A percentile compares a stretch with the other conserved stretches of the same genome.
Evolutionary conservation across 768 basidiomycete genomes (phyloP).

Genomic region (Gelatoporia subvermispora): DNA sequence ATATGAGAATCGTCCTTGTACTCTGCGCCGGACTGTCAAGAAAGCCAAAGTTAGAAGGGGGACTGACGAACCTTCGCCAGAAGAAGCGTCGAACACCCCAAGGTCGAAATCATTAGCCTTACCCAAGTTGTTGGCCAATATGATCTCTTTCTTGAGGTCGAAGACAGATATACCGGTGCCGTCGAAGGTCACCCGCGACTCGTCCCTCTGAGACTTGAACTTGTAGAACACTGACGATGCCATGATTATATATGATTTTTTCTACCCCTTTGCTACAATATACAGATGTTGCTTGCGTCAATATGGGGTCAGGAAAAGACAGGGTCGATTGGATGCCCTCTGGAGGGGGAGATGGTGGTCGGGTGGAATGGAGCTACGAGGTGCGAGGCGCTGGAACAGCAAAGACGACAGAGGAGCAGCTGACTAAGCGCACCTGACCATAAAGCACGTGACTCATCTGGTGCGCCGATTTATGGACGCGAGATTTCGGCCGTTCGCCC

Average conservation of each 20-base stretch:
- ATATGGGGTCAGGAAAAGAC: neutral
- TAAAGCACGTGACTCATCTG: neutral
- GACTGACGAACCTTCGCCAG: conserved; percentile 72
- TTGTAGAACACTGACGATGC: conserved; percentile 97
- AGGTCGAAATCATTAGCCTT: conserved; percentile 98
- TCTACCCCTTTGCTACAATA: conserved; percentile 18
- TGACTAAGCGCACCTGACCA: neutral
- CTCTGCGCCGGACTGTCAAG: conserved; percentile 42
- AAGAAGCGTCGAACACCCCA: conserved; percentile 74
- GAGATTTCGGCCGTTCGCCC: no score
- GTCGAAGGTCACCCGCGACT: conserved; percentile 94
- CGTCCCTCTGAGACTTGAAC: conserved; percentile 93
- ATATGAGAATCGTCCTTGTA: conserved; percentile 88
- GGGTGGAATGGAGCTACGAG: neutral
- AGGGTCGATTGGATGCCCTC: neutral
- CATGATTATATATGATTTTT: conserved; percentile 36
- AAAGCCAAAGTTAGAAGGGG: neutral
- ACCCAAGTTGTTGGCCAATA: conserved; percentile 91
- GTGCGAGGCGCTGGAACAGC: neutral
- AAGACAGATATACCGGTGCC: conserved; percentile 99
- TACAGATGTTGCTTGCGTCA: conserved; percentile 5
- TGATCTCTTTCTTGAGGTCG: conserved; percentile 98
- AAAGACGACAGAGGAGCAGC: neutral
- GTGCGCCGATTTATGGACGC: no score
- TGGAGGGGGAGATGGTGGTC: conserved; percentile 1